phyloP scores from a whole-genome alignment of 1,139 yeast genomes.

The Saccharomyces pastorianus region DNA sequence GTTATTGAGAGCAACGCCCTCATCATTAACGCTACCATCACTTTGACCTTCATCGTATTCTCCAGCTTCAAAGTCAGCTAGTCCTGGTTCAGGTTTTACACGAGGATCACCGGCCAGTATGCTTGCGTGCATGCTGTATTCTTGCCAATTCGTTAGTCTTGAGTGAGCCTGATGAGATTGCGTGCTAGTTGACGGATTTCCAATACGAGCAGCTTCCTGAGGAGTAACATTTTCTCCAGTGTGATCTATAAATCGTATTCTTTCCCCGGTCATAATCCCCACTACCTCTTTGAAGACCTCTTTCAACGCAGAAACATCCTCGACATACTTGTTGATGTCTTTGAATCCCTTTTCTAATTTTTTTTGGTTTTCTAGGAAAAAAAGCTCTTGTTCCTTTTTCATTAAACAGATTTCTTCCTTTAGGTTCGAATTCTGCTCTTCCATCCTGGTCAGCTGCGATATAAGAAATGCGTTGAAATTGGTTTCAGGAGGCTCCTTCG shows the following conservation, averaged over 20 bases:
- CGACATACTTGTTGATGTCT: slow-evolving; percentile 15
- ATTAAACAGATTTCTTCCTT: slow-evolving; percentile 17
- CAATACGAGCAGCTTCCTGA: slow-evolving; percentile 4
- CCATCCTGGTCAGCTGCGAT: not conserved
- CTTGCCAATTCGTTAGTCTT: not conserved
- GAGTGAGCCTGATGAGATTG: not conserved
- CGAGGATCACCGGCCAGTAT: not conserved
- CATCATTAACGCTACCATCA: not conserved
- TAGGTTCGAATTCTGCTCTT: slow-evolving; percentile 16
- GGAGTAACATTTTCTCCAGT: slow-evolving; percentile 34
- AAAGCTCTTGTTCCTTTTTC: slow-evolving; percentile 32
- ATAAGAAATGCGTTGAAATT: not conserved
- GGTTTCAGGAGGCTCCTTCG: not conserved
- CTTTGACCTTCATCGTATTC: not conserved
- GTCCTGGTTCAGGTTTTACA: not conserved
- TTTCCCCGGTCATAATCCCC: slow-evolving; percentile 35
- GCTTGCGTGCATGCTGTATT: not conserved
- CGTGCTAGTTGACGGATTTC: not conserved
- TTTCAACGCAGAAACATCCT: slow-evolving; percentile 23
- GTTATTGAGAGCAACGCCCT: not conserved
- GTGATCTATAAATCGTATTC: slow-evolving; percentile 34
- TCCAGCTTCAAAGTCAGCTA: slow-evolving; percentile 2
- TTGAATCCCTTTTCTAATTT: slow-evolving; percentile 19
- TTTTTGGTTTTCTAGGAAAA: slow-evolving; percentile 14
- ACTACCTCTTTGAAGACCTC: slow-evolving; percentile 33